phyloP scores from a whole-genome alignment of 2,329 filamentous ascomycete species.

The Exophiala calicioides region DNA sequence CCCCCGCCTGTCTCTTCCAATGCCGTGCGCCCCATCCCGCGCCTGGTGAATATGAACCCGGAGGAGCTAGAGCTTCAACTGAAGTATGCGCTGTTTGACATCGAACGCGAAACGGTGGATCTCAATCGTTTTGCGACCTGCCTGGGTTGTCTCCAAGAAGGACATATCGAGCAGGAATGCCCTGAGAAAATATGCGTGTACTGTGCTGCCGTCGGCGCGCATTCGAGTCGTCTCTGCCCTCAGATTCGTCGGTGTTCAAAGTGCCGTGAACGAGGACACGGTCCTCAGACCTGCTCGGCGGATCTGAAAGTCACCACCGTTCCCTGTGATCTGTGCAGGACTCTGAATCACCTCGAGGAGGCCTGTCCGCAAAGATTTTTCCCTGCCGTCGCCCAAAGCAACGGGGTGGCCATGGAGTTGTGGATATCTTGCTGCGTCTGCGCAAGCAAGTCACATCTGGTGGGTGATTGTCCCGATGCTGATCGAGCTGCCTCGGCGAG shows the following conservation, averaged over 20 bases:
- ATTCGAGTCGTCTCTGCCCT: constrained; percentile 44
- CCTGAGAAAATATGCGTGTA: constrained; percentile 46
- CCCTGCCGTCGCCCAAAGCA: constrained; percentile 30
- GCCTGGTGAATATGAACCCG: constrained; percentile 40
- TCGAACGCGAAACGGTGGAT: constrained; percentile 41
- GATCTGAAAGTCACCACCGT: constrained; percentile 59
- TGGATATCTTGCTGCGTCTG: constrained; percentile 49
- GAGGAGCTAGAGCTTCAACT: constrained; percentile 44
- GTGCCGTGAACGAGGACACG: constrained; percentile 66
- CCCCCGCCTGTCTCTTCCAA: background rate
- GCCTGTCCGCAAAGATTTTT: constrained; percentile 60
- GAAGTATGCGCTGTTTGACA: constrained; percentile 43
- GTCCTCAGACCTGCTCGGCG: constrained; percentile 53
- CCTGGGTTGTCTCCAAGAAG: constrained; percentile 43
- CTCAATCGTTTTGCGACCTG: constrained; percentile 45
- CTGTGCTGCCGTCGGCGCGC: constrained; percentile 44
- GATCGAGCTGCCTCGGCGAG: constrained; percentile 36
- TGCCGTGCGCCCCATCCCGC: background rate
- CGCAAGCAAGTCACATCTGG: constrained; percentile 44
- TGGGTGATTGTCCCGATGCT: constrained; percentile 46
- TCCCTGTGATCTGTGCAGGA: constrained; percentile 63
- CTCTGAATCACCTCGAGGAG: constrained; percentile 58
- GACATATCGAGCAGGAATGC: constrained; percentile 47
- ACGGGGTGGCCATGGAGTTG: constrained; percentile 37
- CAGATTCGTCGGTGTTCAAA: constrained; percentile 49